Conservation (phyloP, 2,329 filamentous ascomycete genomes). For the Gremmenia infestans region DNA sequence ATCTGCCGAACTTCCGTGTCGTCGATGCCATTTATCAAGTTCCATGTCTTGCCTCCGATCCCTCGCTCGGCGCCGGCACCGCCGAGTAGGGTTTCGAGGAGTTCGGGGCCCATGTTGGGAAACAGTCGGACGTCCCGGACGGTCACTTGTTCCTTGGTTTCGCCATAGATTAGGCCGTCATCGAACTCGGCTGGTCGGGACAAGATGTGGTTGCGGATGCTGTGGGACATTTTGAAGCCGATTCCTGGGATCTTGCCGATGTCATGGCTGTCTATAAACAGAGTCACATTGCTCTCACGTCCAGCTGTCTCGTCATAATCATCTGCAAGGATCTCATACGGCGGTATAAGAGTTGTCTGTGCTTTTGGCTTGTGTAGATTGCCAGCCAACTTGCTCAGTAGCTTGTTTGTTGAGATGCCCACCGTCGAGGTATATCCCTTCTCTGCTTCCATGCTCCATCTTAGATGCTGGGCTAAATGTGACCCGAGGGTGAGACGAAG, state of each 20-base stretch:
- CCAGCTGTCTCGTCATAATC: conserved; percentile 21
- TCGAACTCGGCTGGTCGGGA: conserved; percentile 38
- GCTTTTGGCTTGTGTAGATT: conserved; percentile 79
- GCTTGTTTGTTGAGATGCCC: conserved; percentile 82
- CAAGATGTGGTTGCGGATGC: conserved; percentile 57
- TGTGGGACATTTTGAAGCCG: conserved; percentile 71
- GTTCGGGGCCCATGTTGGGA: conserved; percentile 56
- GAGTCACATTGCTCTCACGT: conserved; percentile 46
- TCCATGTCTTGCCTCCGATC: conserved; percentile 70
- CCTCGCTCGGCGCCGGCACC: conserved; percentile 67
- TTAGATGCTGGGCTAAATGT: conserved; percentile 72
- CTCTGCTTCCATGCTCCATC: conserved; percentile 65
- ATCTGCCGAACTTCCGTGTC: conserved; percentile 66
- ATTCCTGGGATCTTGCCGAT: conserved; percentile 82
- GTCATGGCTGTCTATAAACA: conserved; percentile 71
- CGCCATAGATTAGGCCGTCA: conserved; percentile 42
- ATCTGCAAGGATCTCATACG: conserved; percentile 38
- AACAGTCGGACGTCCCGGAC: conserved; percentile 61
- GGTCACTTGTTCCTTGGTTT: conserved; percentile 52
- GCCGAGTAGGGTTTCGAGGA: conserved; percentile 63
- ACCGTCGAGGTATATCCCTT: conserved; percentile 84
- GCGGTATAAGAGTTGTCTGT: conserved; percentile 77
- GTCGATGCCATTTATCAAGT: conserved; percentile 76
- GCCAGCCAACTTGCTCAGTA: conserved; percentile 80
- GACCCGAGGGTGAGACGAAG: conserved; percentile 69